Evolutionary conservation across 805 yeast species (phyloP).

Genomic region (Geotrichum ghanense): DNA sequence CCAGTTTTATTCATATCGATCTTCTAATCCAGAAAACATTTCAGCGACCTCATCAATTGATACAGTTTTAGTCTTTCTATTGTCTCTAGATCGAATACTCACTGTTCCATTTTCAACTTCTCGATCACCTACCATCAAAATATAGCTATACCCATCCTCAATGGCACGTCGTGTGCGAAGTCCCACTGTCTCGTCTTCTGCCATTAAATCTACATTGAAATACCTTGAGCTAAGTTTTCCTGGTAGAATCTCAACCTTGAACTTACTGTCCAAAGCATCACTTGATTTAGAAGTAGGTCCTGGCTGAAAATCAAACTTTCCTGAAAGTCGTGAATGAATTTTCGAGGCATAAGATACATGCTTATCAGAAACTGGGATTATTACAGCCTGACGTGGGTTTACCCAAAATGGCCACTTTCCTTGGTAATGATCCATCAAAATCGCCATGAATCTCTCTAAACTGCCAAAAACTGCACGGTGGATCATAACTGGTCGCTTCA

Average conservation of each 20-base stretch:
- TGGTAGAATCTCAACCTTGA: constrained; percentile 28
- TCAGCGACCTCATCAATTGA: constrained; percentile 39
- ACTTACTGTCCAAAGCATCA: constrained; percentile 4
- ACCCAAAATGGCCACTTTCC: constrained; percentile 99
- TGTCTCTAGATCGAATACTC: constrained; percentile 51
- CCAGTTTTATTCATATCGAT: constrained; percentile 30
- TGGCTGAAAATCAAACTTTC: constrained; percentile 21
- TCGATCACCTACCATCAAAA: constrained; percentile 79
- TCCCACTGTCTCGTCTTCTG: constrained; percentile 68
- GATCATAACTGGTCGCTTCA: constrained; percentile 77
- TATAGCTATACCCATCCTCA: constrained; percentile 60
- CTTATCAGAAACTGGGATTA: constrained; percentile 58
- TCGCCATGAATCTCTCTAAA: constrained; percentile 82
- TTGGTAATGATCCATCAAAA: constrained; percentile 75
- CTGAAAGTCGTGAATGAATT: constrained; percentile 33
- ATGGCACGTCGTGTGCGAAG: constrained; percentile 71
- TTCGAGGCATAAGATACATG: constrained; percentile 46
- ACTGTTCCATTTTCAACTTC: constrained; percentile 52
- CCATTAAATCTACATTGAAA: constrained; percentile 68
- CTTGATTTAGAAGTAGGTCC: constrained; percentile 27
- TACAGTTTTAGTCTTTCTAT: constrained; percentile 32
- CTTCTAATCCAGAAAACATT: constrained; percentile 46
- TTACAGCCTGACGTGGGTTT: constrained; percentile 79
- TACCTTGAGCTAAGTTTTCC: constrained; percentile 46
- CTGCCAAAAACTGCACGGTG: constrained; percentile 96